These are phyloP conservation scores for Leccinum fibrillosum DNA, from an alignment of 768 basidiomycete species.

Conservation along the genomic window DNA sequence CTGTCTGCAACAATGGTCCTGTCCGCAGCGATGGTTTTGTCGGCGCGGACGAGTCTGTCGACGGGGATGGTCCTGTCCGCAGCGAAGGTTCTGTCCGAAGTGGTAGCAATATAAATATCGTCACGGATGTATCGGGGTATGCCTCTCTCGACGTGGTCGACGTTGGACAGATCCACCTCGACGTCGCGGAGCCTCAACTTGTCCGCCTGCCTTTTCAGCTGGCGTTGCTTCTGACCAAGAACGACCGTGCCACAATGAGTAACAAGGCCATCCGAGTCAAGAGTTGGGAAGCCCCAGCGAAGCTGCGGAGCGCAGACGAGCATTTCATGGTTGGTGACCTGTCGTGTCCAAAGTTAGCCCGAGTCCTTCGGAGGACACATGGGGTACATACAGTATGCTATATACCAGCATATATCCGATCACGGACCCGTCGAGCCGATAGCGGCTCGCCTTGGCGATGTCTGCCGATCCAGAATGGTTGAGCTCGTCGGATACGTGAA, in stretches of 20 bases:
- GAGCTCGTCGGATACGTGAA: neutral
- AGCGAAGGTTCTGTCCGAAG: too few relatives aligned
- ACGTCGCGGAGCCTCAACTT: neutral
- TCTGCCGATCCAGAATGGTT: conserved; percentile 17
- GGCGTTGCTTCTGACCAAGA: conserved; percentile 26
- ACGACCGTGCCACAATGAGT: conserved; percentile 28
- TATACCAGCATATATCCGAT: conserved; percentile 32
- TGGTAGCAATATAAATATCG: neutral
- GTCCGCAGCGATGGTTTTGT: too few relatives aligned
- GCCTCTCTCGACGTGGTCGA: conserved; percentile 26
- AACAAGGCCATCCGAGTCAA: conserved; percentile 9
- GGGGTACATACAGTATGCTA: conserved; percentile 27
- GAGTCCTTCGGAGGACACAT: neutral
- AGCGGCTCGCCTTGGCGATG: conserved; percentile 31
- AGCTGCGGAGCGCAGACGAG: conserved; percentile 35
- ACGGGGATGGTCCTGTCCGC: too few relatives aligned
- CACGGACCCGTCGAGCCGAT: conserved; percentile 30
- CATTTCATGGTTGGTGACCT: conserved; percentile 34
- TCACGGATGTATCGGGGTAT: conserved; percentile 26
- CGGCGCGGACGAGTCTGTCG: too few relatives aligned
- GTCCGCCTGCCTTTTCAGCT: neutral
- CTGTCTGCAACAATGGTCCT: too few relatives aligned
- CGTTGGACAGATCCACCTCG: conserved; percentile 19
- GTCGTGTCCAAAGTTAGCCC: neutral
- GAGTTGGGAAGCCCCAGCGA: conserved; percentile 27